Evolutionary conservation across 2,329 filamentous ascomycete genomes (phyloP).

Genomic region (Ophiostoma ulmi): DNA sequence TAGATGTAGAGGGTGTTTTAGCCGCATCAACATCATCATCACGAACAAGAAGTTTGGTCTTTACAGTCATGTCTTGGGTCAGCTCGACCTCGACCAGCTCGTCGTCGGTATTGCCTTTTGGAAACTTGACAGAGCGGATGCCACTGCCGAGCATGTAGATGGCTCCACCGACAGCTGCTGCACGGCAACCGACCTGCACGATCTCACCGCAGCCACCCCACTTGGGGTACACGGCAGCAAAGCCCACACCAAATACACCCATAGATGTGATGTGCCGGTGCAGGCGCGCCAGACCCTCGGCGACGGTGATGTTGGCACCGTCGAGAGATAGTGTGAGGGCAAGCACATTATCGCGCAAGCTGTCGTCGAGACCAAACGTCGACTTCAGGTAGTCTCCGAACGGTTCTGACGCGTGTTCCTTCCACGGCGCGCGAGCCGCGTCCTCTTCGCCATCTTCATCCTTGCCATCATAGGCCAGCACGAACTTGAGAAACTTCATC

Average conservation of each 20-base stretch:
- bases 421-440: slow-evolving; percentile 43
- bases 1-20: neutral
- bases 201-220: slow-evolving; percentile 89
- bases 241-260: slow-evolving; percentile 80
- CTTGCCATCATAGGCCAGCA: slow-evolving; percentile 54
- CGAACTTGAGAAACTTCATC: slow-evolving; percentile 92
- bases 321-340: slow-evolving; percentile 71
- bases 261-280: slow-evolving; percentile 78
- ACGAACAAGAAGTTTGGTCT: slow-evolving; percentile 50
- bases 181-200: slow-evolving; percentile 84
- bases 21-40: slow-evolving; percentile 33
- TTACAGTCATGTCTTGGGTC: slow-evolving; percentile 54
- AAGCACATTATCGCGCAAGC: slow-evolving; percentile 57
- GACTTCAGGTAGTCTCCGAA: slow-evolving; percentile 56
- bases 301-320: slow-evolving; percentile 52
- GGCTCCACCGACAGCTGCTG: slow-evolving; percentile 82
- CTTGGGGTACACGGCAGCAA: slow-evolving; percentile 84
- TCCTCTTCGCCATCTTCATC: slow-evolving; percentile 32
- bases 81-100: slow-evolving; percentile 44
- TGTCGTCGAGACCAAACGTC: slow-evolving; percentile 62
- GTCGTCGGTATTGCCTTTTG: slow-evolving; percentile 26
- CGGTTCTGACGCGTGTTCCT: slow-evolving; percentile 46
- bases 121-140: slow-evolving; percentile 38
- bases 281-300: slow-evolving; percentile 65
- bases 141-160: slow-evolving; percentile 80